Conservation (phyloP, 2,329 filamentous ascomycete genomes). For the Ceratocystis destructans region DNA sequence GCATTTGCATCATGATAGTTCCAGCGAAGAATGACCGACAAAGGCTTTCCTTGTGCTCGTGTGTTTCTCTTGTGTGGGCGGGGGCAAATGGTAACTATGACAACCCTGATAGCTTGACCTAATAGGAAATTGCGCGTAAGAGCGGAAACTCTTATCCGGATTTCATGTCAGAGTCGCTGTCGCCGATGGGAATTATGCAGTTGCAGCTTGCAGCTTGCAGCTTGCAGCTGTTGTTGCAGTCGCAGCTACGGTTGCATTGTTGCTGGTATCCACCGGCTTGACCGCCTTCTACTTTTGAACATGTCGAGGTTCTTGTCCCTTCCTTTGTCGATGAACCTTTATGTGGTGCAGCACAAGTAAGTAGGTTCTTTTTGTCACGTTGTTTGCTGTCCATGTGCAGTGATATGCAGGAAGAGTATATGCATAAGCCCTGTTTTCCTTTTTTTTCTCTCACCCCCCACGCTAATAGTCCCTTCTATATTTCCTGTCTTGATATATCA, state of each 20-base stretch:
- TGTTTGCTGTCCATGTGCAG: not conserved
- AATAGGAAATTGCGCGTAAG: not conserved
- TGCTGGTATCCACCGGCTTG: not conserved
- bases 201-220: not conserved
- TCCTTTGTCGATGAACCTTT: not conserved
- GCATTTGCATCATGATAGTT: not conserved
- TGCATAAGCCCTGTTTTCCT: constrained; percentile 6
- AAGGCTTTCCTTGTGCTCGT: not conserved
- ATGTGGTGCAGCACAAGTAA: no score
- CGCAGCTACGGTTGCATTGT: not conserved
- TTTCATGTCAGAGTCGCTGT: not conserved
- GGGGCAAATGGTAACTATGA: not conserved
- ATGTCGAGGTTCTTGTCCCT: not conserved
- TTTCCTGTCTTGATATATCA: not conserved
- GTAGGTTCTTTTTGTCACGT: not conserved
- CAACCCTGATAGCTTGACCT: not conserved
- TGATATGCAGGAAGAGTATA: not conserved
- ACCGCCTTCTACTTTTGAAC: constrained; percentile 5
- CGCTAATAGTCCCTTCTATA: not conserved
- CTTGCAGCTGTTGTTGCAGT: not conserved
- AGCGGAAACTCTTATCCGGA: not conserved
- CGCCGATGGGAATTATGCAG: constrained; percentile 3
- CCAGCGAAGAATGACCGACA: constrained; percentile 3
- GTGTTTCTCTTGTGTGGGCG: not conserved
- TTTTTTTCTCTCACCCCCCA: not conserved